phyloP scores from a whole-genome alignment of 2,329 filamentous ascomycete species.

The Epichloe coenophiala region DNA sequence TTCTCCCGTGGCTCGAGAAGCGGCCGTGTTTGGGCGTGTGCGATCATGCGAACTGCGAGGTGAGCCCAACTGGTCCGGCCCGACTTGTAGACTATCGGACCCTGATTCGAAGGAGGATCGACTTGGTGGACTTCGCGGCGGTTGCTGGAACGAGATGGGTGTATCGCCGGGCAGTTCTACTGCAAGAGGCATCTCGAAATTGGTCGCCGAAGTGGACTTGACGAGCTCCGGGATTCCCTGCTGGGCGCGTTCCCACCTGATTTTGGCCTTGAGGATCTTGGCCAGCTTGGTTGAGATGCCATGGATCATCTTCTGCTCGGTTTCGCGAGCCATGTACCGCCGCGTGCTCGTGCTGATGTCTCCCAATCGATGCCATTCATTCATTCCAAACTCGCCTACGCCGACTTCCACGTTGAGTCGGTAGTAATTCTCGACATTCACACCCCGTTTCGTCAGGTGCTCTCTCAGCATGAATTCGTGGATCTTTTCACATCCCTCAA shows the following conservation, averaged over 20 bases:
- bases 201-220: slow-evolving; percentile 28
- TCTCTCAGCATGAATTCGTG: slow-evolving; percentile 78
- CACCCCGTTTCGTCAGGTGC: slow-evolving; percentile 60
- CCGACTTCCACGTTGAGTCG: slow-evolving; percentile 94
- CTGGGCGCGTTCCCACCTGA: slow-evolving; percentile 43
- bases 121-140: slow-evolving; percentile 26
- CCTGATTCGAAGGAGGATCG: slow-evolving; percentile 46
- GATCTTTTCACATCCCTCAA: slow-evolving; percentile 86
- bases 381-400: slow-evolving; percentile 96
- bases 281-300: slow-evolving; percentile 69
- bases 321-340: slow-evolving; percentile 61
- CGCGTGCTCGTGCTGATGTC: slow-evolving; percentile 90
- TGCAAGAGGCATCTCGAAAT: slow-evolving; percentile 31
- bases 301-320: slow-evolving; percentile 65
- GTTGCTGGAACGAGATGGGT: slow-evolving; percentile 25
- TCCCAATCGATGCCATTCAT: slow-evolving; percentile 87
- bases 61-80: slow-evolving; percentile 24
- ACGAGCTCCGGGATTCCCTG: slow-evolving; percentile 29
- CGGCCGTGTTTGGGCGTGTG: slow-evolving; percentile 21
- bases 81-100: slow-evolving; percentile 32
- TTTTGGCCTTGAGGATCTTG: slow-evolving; percentile 66
- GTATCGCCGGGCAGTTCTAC: slow-evolving; percentile 46
- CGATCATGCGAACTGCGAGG: slow-evolving; percentile 38
- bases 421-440: slow-evolving; percentile 85
- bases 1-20: slow-evolving; percentile 20